These are phyloP conservation scores for Colletotrichum kahawae DNA, from an alignment of 2,329 filamentous ascomycete species.

Conservation along the genomic window DNA sequence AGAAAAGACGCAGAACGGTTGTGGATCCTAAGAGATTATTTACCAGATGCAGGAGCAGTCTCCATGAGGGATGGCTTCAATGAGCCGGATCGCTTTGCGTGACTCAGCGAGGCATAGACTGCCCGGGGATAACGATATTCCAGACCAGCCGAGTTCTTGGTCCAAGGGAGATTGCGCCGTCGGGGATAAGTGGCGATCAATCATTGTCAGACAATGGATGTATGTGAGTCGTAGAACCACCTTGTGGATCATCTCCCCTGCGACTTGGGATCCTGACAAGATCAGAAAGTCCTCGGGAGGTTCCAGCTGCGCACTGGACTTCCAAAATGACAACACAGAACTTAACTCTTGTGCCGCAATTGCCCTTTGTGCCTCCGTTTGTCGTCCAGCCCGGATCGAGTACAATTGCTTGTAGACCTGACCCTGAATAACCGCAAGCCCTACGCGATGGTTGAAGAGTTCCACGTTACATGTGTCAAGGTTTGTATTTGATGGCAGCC, in stretches of 20 bases:
- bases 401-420: slow-evolving; percentile 29
- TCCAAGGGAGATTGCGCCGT: not conserved
- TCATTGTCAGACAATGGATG: not conserved
- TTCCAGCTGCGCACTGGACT: not conserved
- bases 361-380: slow-evolving; percentile 15
- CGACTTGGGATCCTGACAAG: not conserved
- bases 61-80: not conserved
- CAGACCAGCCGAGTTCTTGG: not conserved
- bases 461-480: not conserved
- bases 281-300: not conserved
- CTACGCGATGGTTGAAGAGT: not conserved
- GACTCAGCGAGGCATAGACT: not conserved
- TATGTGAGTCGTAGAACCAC: not conserved
- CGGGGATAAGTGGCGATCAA: not conserved
- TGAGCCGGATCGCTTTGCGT: not conserved
- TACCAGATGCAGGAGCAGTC: not conserved
- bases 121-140: not conserved
- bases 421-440: slow-evolving; percentile 28
- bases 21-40: not conserved
- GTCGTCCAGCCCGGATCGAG: slow-evolving; percentile 26
- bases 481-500: slow-evolving; percentile 21
- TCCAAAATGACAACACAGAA: not conserved
- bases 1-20: not conserved
- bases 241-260: not conserved
- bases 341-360: not conserved